These are phyloP conservation scores for Hypholoma sublateritium DNA, from an alignment of 768 basidiomycete species.

Conservation along the genomic window DNA sequence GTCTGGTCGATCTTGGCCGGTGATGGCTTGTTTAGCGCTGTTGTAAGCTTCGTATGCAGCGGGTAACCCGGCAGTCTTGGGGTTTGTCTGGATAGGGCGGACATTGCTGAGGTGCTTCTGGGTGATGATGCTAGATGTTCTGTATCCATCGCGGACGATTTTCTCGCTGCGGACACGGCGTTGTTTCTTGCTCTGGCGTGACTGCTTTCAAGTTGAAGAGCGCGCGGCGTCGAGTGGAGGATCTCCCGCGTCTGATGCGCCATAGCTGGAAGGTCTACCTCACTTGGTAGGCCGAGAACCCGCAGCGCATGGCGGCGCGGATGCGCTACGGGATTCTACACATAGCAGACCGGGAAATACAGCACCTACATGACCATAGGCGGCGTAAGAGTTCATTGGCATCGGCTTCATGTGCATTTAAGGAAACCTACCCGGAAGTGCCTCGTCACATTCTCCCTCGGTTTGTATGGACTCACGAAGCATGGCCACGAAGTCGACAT, in stretches of 20 bases:
- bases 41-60: not conserved
- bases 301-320: no score
- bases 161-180: not conserved
- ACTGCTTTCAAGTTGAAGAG: not conserved
- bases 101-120: not conserved
- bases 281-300: not conserved
- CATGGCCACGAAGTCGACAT: not conserved
- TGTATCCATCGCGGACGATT: not conserved
- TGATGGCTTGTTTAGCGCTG: not conserved
- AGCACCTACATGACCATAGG: not conserved
- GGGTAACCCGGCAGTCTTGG: not conserved
- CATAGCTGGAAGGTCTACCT: not conserved
- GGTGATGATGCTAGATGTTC: not conserved
- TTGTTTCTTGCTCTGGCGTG: not conserved
- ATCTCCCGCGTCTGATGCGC: not conserved
- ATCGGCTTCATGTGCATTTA: no score
- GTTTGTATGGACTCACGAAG: not conserved
- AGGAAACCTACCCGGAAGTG: not conserved
- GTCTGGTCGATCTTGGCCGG: not conserved
- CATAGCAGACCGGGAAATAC: not conserved
- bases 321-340: no score
- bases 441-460: not conserved
- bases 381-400: no score
- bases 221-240: not conserved
- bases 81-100: not conserved